Evolutionary conservation across 768 basidiomycete genomes (phyloP).

Genomic region (Xanthoconium stramineum): DNA sequence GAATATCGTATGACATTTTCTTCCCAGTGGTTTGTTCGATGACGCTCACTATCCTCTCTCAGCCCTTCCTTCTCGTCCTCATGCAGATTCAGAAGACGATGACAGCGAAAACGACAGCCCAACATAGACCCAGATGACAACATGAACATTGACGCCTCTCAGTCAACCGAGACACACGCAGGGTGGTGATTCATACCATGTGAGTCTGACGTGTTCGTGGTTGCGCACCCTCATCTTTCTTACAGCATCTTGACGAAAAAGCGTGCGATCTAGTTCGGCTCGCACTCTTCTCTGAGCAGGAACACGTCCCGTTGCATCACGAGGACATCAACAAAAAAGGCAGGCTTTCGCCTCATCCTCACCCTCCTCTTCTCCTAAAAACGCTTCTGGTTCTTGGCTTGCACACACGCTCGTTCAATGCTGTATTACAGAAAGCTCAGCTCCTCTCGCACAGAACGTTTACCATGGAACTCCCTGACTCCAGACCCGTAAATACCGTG

Average conservation of each 20-base stretch:
- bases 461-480: slow-evolving; percentile 85
- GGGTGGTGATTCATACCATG: slow-evolving; percentile 5
- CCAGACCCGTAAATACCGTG: slow-evolving; percentile 50
- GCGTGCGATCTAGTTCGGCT: slow-evolving; percentile 74
- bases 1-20: too few species aligned
- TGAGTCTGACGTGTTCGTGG: slow-evolving; percentile 1
- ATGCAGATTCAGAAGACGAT: slow-evolving; percentile 29
- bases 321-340: slow-evolving; percentile 91
- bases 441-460: slow-evolving; percentile 58
- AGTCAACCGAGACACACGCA: background rate
- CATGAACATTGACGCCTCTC: slow-evolving; percentile 33
- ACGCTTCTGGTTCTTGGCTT: slow-evolving; percentile 42
- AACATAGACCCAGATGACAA: slow-evolving; percentile 18
- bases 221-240: background rate
- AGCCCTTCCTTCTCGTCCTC: too few species aligned
- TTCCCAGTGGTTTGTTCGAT: too few species aligned
- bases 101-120: slow-evolving; percentile 34
- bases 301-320: slow-evolving; percentile 59
- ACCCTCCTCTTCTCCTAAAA: background rate
- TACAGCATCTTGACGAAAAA: slow-evolving; percentile 61
- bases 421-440: slow-evolving; percentile 64
- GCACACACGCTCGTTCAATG: slow-evolving; percentile 56
- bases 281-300: slow-evolving; percentile 78
- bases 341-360: slow-evolving; percentile 16
- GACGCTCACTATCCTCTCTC: too few species aligned